A percentile compares a stretch with the other conserved stretches of the same genome.
Conservation (phyloP, 2,329 filamentous ascomycete species). For the Conoideocrella luteorostrata region DNA sequence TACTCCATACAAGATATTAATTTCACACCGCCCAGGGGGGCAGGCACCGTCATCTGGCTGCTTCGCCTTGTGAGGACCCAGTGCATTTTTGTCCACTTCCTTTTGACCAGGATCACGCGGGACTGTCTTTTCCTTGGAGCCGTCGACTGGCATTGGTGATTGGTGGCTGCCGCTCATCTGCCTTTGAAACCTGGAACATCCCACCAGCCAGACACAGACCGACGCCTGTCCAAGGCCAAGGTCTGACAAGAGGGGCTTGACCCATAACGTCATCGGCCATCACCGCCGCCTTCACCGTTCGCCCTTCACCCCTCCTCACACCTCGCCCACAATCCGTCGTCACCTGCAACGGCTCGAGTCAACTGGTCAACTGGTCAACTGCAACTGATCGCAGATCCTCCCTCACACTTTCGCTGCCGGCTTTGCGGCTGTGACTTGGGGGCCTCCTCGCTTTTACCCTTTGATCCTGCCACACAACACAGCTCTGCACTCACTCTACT, state of each 20-base stretch:
- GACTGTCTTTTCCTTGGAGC: too few relatives aligned
- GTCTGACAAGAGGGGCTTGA: conserved; percentile 5
- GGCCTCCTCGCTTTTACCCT: background rate
- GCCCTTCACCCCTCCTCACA: too few relatives aligned
- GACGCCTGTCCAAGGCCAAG: conserved; percentile 1
- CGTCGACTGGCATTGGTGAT: background rate
- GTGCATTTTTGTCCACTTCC: too few relatives aligned
- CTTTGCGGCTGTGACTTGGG: too few relatives aligned
- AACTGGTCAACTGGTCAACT: too few relatives aligned
- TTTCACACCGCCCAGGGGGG: too few relatives aligned
- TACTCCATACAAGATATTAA: too few relatives aligned
- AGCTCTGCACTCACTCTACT: background rate
- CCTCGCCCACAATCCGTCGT: too few relatives aligned
- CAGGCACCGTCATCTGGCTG: too few relatives aligned
- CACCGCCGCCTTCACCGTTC: background rate
- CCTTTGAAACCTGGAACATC: conserved; percentile 6
- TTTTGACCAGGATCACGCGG: background rate
- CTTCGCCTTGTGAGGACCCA: too few relatives aligned
- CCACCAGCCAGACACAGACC: background rate
- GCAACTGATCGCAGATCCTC: too few relatives aligned
- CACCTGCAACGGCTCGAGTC: background rate
- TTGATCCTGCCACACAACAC: background rate
- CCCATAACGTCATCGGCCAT: conserved; percentile 11
- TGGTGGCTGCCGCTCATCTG: conserved; percentile 5
- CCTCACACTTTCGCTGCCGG: too few relatives aligned